Percentiles rank a stretch among this genome's conserved stretches.
Evolutionary conservation across 2,329 filamentous ascomycete genomes (phyloP).

Genomic region (Xylaria sp.): DNA sequence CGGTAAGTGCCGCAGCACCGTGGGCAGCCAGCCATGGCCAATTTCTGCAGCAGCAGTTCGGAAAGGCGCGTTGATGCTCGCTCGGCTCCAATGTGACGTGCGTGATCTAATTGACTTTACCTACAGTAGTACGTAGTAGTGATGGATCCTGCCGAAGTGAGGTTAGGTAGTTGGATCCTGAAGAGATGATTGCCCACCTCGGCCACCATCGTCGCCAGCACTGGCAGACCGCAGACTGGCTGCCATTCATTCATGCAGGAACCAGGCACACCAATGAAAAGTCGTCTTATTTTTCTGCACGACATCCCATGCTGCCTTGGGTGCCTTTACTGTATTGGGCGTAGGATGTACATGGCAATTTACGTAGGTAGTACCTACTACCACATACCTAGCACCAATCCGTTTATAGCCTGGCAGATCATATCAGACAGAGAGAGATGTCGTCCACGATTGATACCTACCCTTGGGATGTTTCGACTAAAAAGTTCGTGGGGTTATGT

Average conservation of each 20-base stretch:
- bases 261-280: constrained; percentile 29
- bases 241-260: constrained; percentile 24
- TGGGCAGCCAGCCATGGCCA: no score
- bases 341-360: no score
- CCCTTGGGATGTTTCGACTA: constrained; percentile 23
- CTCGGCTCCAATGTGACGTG: background rate
- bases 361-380: no score
- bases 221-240: constrained; percentile 4
- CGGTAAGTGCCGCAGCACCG: background rate
- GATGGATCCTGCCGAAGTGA: background rate
- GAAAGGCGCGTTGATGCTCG: no score
- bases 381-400: background rate
- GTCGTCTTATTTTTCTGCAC: constrained; percentile 1
- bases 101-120: background rate
- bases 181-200: constrained; percentile 17
- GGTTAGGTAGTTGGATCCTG: background rate
- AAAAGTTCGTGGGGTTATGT: constrained; percentile 18
- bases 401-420: background rate
- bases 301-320: background rate
- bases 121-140: background rate
- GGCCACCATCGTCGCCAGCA: constrained; percentile 10
- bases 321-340: no score
- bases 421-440: background rate
- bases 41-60: background rate
- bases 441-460: background rate